Conservation (phyloP, 1,284 basidiomycete genomes). For the Sporisorium sorghi region DNA sequence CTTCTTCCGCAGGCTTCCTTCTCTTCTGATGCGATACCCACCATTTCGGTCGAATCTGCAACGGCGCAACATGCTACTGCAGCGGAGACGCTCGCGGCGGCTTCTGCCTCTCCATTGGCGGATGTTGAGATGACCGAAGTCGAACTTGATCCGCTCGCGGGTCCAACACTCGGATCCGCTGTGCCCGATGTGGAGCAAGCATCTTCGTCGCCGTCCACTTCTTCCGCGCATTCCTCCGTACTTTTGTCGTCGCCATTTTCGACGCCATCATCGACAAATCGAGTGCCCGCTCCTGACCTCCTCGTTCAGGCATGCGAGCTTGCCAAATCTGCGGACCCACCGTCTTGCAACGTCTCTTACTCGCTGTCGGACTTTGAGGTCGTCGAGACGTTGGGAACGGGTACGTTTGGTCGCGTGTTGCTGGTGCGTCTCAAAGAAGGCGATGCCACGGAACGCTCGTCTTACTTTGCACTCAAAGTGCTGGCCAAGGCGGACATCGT, state of each 20-base stretch:
- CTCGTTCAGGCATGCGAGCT: neutral
- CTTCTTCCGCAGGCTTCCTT: neutral
- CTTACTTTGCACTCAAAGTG: slow-evolving; percentile 73
- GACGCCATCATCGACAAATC: slow-evolving; percentile 4
- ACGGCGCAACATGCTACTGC: neutral
- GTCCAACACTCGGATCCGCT: neutral
- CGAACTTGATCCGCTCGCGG: neutral
- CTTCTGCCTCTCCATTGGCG: neutral
- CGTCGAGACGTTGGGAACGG: slow-evolving; percentile 57
- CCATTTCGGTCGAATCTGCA: slow-evolving; percentile 12
- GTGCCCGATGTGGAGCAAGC: neutral
- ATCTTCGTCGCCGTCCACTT: neutral
- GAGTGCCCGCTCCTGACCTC: neutral
- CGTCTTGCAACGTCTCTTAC: slow-evolving; percentile 6
- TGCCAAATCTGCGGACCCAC: neutral
- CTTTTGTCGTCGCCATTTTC: slow-evolving; percentile 3
- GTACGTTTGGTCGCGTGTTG: slow-evolving; percentile 63
- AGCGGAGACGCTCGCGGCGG: neutral
- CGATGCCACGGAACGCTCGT: slow-evolving; percentile 22
- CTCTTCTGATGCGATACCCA: slow-evolving; percentile 2
- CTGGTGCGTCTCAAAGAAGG: slow-evolving; percentile 48
- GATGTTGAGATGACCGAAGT: slow-evolving; percentile 26
- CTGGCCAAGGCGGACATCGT: slow-evolving; percentile 73
- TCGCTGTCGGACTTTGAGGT: slow-evolving; percentile 53
- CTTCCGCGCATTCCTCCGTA: neutral